Evolutionary conservation across 2,329 filamentous ascomycete species (phyloP), one percentile per base, ranked within the genome.

Genomic region (Trichoderma polysporum): DNA sequence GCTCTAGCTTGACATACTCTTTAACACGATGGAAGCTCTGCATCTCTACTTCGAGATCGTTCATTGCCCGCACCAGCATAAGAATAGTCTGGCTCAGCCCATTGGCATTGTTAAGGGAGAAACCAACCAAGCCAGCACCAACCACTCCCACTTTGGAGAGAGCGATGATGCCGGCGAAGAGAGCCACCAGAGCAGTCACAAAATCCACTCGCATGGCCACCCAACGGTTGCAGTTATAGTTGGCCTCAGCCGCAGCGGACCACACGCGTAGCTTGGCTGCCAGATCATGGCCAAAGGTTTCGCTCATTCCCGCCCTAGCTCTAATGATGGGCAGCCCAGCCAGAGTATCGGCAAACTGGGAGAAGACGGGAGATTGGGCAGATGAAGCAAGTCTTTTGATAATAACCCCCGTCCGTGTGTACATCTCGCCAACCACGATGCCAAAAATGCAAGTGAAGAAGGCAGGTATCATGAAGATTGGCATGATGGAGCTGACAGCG

Each of bases 211-310:
- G 82, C 45, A 87, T 79, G 1, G 81, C 79, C 2, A 88, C 82
- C 85, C 85, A 88, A 8, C 85, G 82, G 71, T 88, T 88, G 68
- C 82, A 82, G 73, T 86, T 86, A 69, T 80, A 86, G 54, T 81
- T 82, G 1, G 84, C 77, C 71, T 86, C 84, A 0, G 79, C 76
- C 0, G 83, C 77, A 6, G 80, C 79, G 12, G 82, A 79, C 74
- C 81, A 84, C 0, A 80, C 73, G 1, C 82, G 78, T 35, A 87
- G 68, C 70, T 83, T 83, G 31, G 82, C 77, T 1, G 85, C 84
- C n/a, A 87, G 74, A 37, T 84, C 79, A 29, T 80, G 74, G 12
- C 79, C 76, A 64, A 87, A 87, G 1, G 78, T 78, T 29, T 79
- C 74, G 10, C 81, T 75, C 80, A 86, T 84, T 39, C 80, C 81